These are phyloP conservation scores for Buddleja alternifolia DNA, from an alignment of 257 asterid genomes.

Conservation along the genomic window DNA sequence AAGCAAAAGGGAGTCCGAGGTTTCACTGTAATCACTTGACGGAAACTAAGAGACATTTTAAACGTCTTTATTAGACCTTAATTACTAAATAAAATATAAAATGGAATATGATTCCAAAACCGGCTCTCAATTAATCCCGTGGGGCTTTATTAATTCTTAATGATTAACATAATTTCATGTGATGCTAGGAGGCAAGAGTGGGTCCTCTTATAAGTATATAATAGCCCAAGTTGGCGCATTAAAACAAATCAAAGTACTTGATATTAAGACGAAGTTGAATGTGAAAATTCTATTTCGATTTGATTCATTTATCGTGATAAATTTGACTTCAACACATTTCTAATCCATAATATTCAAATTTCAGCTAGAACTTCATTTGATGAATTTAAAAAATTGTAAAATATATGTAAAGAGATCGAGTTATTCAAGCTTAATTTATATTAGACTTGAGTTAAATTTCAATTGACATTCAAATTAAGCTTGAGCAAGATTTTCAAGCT, in stretches of 20 bases:
- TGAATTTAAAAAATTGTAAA: too few relatives aligned
- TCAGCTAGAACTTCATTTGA: too few relatives aligned
- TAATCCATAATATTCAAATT: too few relatives aligned
- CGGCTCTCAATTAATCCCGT: conserved; percentile 23
- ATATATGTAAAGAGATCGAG: too few relatives aligned
- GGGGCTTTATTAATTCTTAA: conserved; percentile 12
- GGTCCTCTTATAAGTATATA: conserved; percentile 31
- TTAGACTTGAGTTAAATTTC: too few relatives aligned
- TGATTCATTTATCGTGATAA: too few relatives aligned
- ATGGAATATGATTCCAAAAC: conserved; percentile 35
- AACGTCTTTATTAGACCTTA: conserved; percentile 23
- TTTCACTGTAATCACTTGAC: conserved; percentile 1
- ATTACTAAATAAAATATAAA: conserved; percentile 36
- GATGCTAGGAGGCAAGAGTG: conserved; percentile 22
- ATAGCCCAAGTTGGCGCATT: background rate
- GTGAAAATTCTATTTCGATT: too few relatives aligned
- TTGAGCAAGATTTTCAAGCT: too few relatives aligned
- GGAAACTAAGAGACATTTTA: conserved; percentile 28
- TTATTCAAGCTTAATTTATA: too few relatives aligned
- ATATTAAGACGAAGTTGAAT: too few relatives aligned
- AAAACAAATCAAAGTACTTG: background rate
- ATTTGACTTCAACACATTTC: too few relatives aligned
- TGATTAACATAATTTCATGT: conserved; percentile 13
- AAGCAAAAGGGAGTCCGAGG: conserved; percentile 43
- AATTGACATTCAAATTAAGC: too few relatives aligned